phyloP scores from a whole-genome alignment of 1,284 basidiomycete species.

The Ceratobasidium sp. region DNA sequence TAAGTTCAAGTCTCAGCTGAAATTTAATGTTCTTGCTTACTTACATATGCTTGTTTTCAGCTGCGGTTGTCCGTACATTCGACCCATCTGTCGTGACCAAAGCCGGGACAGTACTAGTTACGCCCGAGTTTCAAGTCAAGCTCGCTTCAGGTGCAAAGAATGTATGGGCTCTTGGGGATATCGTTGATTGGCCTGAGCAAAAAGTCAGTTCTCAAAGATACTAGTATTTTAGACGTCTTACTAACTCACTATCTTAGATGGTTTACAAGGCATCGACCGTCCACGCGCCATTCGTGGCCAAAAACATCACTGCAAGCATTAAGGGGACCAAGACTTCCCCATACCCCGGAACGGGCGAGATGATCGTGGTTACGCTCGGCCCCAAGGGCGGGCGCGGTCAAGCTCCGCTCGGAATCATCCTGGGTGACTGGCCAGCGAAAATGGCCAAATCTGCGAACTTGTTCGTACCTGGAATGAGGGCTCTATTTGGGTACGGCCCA shows the following conservation, averaged over 20 bases:
- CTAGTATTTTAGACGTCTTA: too few relatives aligned
- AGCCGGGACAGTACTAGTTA: slow-evolving; percentile 41
- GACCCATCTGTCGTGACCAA: slow-evolving; percentile 39
- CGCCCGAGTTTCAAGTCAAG: slow-evolving; percentile 42
- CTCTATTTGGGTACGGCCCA: not conserved
- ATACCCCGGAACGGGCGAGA: not conserved
- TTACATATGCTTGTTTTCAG: not conserved
- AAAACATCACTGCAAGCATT: slow-evolving; percentile 39
- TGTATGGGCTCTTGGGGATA: slow-evolving; percentile 47
- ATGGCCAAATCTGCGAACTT: slow-evolving; percentile 42
- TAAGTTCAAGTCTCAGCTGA: not conserved
- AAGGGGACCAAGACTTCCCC: slow-evolving; percentile 1
- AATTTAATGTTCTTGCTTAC: not conserved
- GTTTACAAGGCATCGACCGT: slow-evolving; percentile 21
- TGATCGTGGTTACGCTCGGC: slow-evolving; percentile 13
- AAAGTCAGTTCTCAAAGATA: not conserved
- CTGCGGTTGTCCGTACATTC: slow-evolving; percentile 29
- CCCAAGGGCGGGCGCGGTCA: slow-evolving; percentile 25
- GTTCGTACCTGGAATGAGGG: slow-evolving; percentile 29
- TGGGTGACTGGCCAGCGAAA: slow-evolving; percentile 42
- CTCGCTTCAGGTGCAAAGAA: slow-evolving; percentile 44
- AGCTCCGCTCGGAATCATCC: slow-evolving; percentile 42
- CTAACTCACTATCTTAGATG: slow-evolving; percentile 13
- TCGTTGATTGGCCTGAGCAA: slow-evolving; percentile 48
- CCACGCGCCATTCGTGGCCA: slow-evolving; percentile 37